Base-by-base conservation (phyloP, 495 filamentous ascomycete species). In the Letharia columbiana region DNA sequence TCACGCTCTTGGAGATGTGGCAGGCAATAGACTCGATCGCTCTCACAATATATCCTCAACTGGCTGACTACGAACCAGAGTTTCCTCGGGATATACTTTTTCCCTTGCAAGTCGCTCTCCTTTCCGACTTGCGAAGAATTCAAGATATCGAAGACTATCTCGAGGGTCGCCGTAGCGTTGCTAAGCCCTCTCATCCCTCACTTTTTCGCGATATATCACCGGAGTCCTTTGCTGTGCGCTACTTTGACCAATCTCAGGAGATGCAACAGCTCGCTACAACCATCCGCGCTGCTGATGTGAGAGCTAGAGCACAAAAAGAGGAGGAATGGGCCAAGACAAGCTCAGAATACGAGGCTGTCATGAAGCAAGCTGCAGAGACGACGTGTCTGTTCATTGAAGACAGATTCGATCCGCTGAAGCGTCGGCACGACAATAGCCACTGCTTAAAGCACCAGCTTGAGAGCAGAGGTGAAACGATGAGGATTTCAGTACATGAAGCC, bases 1-100 rank as follows among this genome's bases (percentile, higher is more conserved):
- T 91, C 28, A 84, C 79, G 0, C 71, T 83, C 6, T 71, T 88
- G 63, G 85, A 89, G 37, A 66, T 90, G 0, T 91, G 87, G 87
- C 75, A 78, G 13, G 58, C 39, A 4, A 60, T 72, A 4, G 71
- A 72, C 9, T 79, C 75, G 54, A 78, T 86, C 49, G 80, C 81
- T 0, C 75, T 78, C 13, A 31, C 63, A 2, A 62, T 70, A 0
- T 75, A 77, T 61, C 65, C 71, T 1, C 60, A 87, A 8, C 68
- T 91, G 1, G 56, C 41, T 1, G 72, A 86, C 0, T 90, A 87
- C 68, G 72, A 81, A 18, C 75, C 81, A 0, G 79, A 75, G 2
- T 73, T 90, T 47, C 75, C 78, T 0, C 76, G 80, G 0, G 72
- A 79, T n/a, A 67, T 82, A 2, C 70, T 88, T 35, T 77, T 86